Percentiles rank a stretch among this genome's conserved stretches.
These are phyloP conservation scores for Cladosporium sp. DNA, from an alignment of 2,329 filamentous ascomycete genomes.

Conservation along the genomic window DNA sequence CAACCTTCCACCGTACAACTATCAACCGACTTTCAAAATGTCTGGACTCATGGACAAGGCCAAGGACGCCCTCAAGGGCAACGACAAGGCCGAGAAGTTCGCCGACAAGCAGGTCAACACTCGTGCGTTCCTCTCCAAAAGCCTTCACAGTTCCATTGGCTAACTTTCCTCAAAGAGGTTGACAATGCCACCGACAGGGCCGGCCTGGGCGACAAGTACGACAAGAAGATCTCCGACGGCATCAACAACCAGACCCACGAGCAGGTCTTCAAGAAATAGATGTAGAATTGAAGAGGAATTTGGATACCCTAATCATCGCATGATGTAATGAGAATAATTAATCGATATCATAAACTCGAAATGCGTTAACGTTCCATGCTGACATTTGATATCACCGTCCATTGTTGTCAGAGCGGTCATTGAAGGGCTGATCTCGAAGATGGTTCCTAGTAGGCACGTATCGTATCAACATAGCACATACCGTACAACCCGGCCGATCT, in stretches of 20 bases:
- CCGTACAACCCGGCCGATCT: too few species aligned
- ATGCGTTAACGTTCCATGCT: too few species aligned
- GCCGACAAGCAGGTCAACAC: constrained; percentile 14
- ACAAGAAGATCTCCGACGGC: constrained; percentile 21
- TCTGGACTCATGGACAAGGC: constrained; percentile 22
- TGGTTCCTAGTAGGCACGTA: too few species aligned
- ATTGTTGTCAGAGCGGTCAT: too few species aligned
- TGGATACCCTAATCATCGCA: constrained; percentile 24
- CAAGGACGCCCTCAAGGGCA: constrained; percentile 12
- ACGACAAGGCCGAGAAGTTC: constrained; percentile 15
- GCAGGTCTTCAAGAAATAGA: constrained; percentile 6
- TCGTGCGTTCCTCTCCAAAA: background rate
- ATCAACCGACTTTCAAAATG: constrained; percentile 13
- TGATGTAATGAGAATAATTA: too few species aligned
- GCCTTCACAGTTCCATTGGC: background rate
- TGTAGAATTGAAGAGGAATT: background rate
- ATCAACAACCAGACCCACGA: constrained; percentile 20
- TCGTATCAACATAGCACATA: too few species aligned
- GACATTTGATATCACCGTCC: too few species aligned
- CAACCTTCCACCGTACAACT: background rate
- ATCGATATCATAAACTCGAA: too few species aligned
- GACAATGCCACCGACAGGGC: constrained; percentile 18
- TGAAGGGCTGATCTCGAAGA: too few species aligned
- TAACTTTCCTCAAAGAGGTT: constrained; percentile 11
- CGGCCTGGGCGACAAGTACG: constrained; percentile 22